A percentile compares a stretch with the other conserved stretches of the same genome.
phyloP scores from a whole-genome alignment of 176 grass and related monocot genomes.

The Guadua angustifolia region DNA sequence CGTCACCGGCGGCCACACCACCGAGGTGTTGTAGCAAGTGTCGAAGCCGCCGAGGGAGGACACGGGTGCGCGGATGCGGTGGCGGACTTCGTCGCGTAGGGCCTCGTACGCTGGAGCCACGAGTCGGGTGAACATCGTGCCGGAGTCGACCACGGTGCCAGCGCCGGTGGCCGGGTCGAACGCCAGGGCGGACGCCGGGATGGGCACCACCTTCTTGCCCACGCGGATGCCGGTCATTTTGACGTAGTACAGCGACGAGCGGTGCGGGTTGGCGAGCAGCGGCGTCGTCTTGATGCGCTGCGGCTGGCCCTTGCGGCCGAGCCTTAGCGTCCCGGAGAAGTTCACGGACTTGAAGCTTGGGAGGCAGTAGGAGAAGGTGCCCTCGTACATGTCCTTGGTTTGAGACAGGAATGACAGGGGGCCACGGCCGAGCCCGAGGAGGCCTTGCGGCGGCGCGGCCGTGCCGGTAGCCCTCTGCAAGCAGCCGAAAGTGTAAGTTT shows the following conservation, averaged over 20 bases:
- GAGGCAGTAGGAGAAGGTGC: constrained; percentile 88
- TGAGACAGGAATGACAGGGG: constrained; percentile 81
- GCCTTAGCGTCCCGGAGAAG: constrained; percentile 86
- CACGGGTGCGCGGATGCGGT: constrained; percentile 51
- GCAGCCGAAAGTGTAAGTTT: constrained; percentile 81
- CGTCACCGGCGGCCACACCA: constrained; percentile 58
- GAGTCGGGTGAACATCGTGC: constrained; percentile 87
- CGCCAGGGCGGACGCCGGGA: constrained; percentile 62
- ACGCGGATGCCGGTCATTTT: constrained; percentile 85
- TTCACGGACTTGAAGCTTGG: constrained; percentile 82
- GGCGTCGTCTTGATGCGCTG: constrained; percentile 75
- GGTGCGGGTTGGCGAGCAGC: constrained; percentile 67
- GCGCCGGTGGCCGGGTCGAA: constrained; percentile 80
- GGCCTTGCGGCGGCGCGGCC: constrained; percentile 73
- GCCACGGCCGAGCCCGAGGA: constrained; percentile 82
- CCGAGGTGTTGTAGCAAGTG: constrained; percentile 75
- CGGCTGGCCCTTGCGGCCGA: constrained; percentile 73
- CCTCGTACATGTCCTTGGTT: constrained; percentile 66
- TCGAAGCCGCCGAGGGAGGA: constrained; percentile 87
- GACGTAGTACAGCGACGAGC: constrained; percentile 93
- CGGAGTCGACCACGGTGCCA: constrained; percentile 79
- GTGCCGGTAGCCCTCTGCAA: constrained; percentile 69
- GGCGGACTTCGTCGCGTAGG: constrained; percentile 76
- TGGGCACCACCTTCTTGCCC: constrained; percentile 57
- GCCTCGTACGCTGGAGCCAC: constrained; percentile 74